Evolutionary conservation across 495 filamentous ascomycete species (phyloP).

Genomic region (Thozetella sp.): DNA sequence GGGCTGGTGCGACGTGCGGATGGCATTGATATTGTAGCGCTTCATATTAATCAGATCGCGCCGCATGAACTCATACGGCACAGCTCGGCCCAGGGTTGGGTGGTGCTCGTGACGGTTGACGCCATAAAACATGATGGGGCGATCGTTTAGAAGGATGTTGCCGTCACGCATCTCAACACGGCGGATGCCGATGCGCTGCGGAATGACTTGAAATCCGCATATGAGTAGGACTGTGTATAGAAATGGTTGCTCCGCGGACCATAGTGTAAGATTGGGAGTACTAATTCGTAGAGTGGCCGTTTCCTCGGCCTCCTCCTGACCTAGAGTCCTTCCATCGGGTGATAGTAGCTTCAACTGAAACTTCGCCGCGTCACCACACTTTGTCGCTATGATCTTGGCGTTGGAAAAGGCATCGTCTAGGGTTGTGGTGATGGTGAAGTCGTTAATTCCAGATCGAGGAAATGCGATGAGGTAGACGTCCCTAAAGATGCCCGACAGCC

Average conservation of each 20-base stretch:
- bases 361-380: slow-evolving; percentile 14
- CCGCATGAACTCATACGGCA: slow-evolving; percentile 49
- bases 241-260: slow-evolving; percentile 65
- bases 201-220: slow-evolving; percentile 26
- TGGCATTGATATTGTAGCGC: slow-evolving; percentile 60
- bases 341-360: slow-evolving; percentile 25
- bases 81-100: slow-evolving; percentile 54
- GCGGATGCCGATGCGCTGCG: slow-evolving; percentile 59
- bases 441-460: slow-evolving; percentile 51
- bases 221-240: slow-evolving; percentile 49
- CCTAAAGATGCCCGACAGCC: slow-evolving; percentile 62
- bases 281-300: slow-evolving; percentile 17
- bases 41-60: slow-evolving; percentile 63
- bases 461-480: slow-evolving; percentile 63
- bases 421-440: slow-evolving; percentile 51
- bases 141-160: slow-evolving; percentile 57
- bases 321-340: slow-evolving; percentile 10
- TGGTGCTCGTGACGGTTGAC: slow-evolving; percentile 67
- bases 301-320: neutral
- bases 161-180: slow-evolving; percentile 52
- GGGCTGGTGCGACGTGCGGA: slow-evolving; percentile 60
- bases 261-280: slow-evolving; percentile 48
- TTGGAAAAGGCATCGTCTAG: slow-evolving; percentile 54
- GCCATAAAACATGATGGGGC: slow-evolving; percentile 54
- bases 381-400: slow-evolving; percentile 43